Conservation (phyloP, 2,329 filamentous ascomycete genomes). For the Epichloe brachyelytri region DNA sequence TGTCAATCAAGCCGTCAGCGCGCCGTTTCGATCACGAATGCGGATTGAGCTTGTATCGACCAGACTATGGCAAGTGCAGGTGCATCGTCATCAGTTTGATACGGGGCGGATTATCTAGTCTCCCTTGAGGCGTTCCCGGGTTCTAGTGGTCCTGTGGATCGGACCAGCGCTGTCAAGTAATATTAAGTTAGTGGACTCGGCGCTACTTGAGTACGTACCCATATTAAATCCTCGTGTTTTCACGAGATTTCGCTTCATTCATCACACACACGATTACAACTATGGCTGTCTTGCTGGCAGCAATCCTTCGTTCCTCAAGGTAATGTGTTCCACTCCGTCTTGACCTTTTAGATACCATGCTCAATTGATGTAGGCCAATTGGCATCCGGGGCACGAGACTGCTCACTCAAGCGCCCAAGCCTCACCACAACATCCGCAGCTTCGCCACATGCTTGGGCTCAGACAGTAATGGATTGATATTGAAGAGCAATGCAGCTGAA, state of each 20-base stretch:
- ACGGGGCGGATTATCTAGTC: slow-evolving; percentile 8
- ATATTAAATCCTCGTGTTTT: too few species aligned
- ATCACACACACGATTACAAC: neutral
- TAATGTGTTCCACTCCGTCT: neutral
- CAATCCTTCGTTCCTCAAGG: slow-evolving; percentile 1
- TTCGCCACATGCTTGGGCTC: slow-evolving; percentile 8
- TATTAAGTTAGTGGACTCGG: too few species aligned
- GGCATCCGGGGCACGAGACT: slow-evolving; percentile 4
- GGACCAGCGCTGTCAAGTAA: too few species aligned
- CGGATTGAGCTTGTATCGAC: neutral
- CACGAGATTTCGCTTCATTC: too few species aligned
- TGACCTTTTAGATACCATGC: neutral
- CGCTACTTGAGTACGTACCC: neutral
- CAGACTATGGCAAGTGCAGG: neutral
- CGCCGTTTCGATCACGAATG: neutral
- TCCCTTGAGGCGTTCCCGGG: neutral
- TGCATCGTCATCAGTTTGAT: slow-evolving; percentile 4
- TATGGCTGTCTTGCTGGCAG: neutral
- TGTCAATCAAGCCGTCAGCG: neutral
- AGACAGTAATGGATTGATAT: slow-evolving; percentile 3
- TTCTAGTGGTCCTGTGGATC: too few species aligned
- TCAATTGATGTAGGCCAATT: neutral
- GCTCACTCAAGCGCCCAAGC: neutral
- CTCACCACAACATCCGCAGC: neutral
- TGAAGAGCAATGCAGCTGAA: slow-evolving; percentile 2